Conservation (phyloP, 1,284 basidiomycete genomes). For the Trichosporon coremiiforme region DNA sequence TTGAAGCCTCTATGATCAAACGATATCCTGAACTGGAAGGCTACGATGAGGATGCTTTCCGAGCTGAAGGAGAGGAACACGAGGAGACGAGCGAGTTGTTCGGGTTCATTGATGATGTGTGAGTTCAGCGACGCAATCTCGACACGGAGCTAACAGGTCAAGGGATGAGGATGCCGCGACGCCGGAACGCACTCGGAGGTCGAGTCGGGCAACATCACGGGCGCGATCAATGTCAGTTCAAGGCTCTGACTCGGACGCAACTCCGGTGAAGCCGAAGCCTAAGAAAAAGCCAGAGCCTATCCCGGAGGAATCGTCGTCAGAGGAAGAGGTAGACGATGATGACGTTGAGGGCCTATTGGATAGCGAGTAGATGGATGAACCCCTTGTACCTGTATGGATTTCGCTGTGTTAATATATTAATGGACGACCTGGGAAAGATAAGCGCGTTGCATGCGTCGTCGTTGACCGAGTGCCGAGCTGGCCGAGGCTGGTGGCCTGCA, state of each 20-base stretch:
- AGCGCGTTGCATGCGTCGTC: constrained; percentile 3
- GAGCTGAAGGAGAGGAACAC: constrained; percentile 36
- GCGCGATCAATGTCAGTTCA: constrained; percentile 17
- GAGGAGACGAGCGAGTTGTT: constrained; percentile 43
- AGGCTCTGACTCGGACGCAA: constrained; percentile 27
- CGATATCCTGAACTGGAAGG: constrained; percentile 65
- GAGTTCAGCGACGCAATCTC: constrained; percentile 29
- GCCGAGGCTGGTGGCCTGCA: background rate
- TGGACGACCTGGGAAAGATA: background rate
- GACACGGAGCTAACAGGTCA: background rate
- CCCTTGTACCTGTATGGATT: constrained; percentile 16
- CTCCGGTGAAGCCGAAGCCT: constrained; percentile 24
- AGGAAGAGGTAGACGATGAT: constrained; percentile 25
- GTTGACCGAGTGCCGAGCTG: background rate
- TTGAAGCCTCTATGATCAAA: constrained; percentile 65
- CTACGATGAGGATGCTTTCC: constrained; percentile 67
- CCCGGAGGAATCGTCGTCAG: constrained; percentile 25
- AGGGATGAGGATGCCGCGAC: constrained; percentile 26
- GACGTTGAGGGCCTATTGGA: constrained; percentile 37
- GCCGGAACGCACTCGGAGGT: constrained; percentile 19
- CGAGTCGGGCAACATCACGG: constrained; percentile 25
- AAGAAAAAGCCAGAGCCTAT: constrained; percentile 28
- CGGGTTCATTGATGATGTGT: constrained; percentile 54
- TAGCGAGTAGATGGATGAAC: constrained; percentile 20
- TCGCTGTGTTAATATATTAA: background rate